These are phyloP conservation scores for Spathaspora sp. DNA, from an alignment of 1,139 yeast genomes.

Conservation along the genomic window DNA sequence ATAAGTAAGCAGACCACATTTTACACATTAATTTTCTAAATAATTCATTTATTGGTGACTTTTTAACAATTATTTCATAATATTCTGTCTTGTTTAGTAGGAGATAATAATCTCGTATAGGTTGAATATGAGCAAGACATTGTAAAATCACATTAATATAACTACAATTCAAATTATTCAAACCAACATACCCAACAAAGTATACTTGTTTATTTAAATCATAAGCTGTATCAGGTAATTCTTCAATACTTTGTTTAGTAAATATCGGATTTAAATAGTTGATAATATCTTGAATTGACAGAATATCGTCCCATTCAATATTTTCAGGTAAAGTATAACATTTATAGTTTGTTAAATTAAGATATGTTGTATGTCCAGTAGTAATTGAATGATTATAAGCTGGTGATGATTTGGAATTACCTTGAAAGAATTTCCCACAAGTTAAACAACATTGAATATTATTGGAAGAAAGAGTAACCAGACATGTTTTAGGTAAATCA, in stretches of 20 bases:
- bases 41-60: conserved; percentile 29
- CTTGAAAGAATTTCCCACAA: conserved; percentile 76
- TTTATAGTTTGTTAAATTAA: conserved; percentile 50
- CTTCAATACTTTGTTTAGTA: conserved; percentile 24
- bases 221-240: conserved; percentile 16
- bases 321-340: conserved; percentile 65
- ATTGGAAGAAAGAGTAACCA: conserved; percentile 56
- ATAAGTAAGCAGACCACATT: conserved; percentile 62
- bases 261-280: conserved; percentile 55
- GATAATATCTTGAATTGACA: conserved; percentile 48
- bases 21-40: conserved; percentile 52
- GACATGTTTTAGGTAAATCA: conserved; percentile 68
- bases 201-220: conserved; percentile 51
- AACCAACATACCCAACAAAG: conserved; percentile 63
- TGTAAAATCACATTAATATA: conserved; percentile 61
- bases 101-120: conserved; percentile 53
- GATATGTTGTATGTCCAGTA: conserved; percentile 60
- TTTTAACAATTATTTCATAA: conserved; percentile 7
- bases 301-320: conserved; percentile 24
- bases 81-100: conserved; percentile 17
- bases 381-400: conserved; percentile 70
- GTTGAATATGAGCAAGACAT: conserved; percentile 51
- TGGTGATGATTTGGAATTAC: conserved; percentile 60
- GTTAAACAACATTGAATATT: conserved; percentile 71
- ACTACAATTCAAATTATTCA: conserved; percentile 53